Evolutionary conservation across 768 basidiomycete genomes (phyloP), one percentile per base, ranked within the genome.

Genomic region (Lactifluus pinguis): DNA sequence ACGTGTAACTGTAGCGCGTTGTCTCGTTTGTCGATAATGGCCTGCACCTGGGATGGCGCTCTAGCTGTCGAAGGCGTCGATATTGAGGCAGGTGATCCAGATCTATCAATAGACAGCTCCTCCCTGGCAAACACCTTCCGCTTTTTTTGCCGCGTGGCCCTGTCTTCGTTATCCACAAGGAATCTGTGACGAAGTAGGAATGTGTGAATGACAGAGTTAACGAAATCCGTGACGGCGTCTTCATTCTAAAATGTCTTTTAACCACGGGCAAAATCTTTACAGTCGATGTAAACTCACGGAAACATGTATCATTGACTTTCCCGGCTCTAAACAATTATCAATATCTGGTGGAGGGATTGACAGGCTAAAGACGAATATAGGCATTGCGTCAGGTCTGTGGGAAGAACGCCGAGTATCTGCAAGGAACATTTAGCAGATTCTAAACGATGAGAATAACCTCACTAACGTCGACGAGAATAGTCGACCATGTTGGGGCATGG

Each of bases 311-410:
- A 75, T 68, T 4, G 76, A 74, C 74, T 94, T 95, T 17, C 81
- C 75, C n/a, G 93, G 91, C 65, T 90, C 92, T 32, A 93, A 68
- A 61, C 83, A 83, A 58, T 88, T 86, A 68, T 97, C 92, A 9
- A 97, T 76, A 30, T 84, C 75, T 29, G 75, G 73, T 3, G 83
- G 73, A 48, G 91, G 84, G 19, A 94, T 73, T 9, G 75, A 77
- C 60, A 98, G 69, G 68, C 90, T 85, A 50, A 98, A 75, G 49
- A 93, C 86, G 70, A 89, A 98, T 61, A 93, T 83, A 5, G 93
- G 85, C 70, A 82, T 83, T 71, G 84, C 85, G 68, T 92, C 91
- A 25, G 75, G 71, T 72, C 89, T 92, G 44, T 87, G 83, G 36
- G 92, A 89, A 38, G 92, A 88, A 38, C 87, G 79, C 61, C 89